phyloP scores from a whole-genome alignment of 75 land plant genomes.

The Picea sitchensis region DNA sequence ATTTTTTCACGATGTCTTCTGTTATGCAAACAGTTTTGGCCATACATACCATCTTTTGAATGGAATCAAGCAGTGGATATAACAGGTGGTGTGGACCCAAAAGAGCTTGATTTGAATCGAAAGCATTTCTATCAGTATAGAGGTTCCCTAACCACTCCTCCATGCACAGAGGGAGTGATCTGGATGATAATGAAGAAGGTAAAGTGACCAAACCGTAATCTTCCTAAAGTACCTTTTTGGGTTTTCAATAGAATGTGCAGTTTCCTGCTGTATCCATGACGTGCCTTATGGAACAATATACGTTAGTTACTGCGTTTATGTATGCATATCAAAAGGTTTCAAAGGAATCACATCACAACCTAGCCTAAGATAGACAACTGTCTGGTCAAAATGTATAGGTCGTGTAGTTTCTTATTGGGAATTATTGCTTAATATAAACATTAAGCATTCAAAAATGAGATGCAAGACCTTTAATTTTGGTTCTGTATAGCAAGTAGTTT shows the following conservation, averaged over 20 bases:
- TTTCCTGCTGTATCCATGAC: too few relatives aligned
- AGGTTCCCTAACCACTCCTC: conserved; percentile 53
- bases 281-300: too few relatives aligned
- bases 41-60: conserved; percentile 13
- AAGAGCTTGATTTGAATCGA: conserved; percentile 13
- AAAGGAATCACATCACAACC: too few relatives aligned
- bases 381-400: too few relatives aligned
- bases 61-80: conserved; percentile 11
- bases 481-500: not conserved
- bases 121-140: conserved; percentile 33
- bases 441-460: not conserved
- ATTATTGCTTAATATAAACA: too few relatives aligned
- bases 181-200: conserved; percentile 45
- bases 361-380: too few relatives aligned
- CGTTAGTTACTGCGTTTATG: too few relatives aligned
- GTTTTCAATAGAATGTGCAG: not conserved
- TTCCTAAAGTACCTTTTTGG: not conserved
- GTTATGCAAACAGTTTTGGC: conserved; percentile 8
- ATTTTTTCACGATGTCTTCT: too few relatives aligned
- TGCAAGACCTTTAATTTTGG: not conserved
- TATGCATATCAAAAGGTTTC: too few relatives aligned
- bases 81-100: conserved; percentile 14
- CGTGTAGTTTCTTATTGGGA: too few relatives aligned
- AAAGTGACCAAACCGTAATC: not conserved
- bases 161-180: conserved; percentile 48